These are phyloP conservation scores for Akanthomyces dipterigenus DNA, from an alignment of 2,329 filamentous ascomycete genomes.

Conservation along the genomic window DNA sequence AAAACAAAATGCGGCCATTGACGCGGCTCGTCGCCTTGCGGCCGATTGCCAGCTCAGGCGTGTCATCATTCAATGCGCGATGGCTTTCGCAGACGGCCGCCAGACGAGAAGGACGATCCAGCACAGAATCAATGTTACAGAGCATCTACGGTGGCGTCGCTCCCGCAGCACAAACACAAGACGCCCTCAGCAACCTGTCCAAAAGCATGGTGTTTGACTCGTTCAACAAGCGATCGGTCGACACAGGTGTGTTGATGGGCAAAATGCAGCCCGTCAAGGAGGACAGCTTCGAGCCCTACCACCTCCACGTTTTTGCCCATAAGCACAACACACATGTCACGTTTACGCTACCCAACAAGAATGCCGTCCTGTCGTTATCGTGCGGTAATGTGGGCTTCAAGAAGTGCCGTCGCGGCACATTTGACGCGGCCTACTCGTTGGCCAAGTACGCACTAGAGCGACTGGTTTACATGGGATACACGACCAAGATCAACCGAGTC, in stretches of 20 bases:
- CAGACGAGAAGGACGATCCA: slow-evolving; percentile 16
- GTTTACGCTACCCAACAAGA: slow-evolving; percentile 72
- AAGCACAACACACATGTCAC: slow-evolving; percentile 97
- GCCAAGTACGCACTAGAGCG: slow-evolving; percentile 75
- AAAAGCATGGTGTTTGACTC: slow-evolving; percentile 34
- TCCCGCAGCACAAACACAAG: slow-evolving; percentile 16
- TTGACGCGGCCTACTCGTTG: slow-evolving; percentile 90
- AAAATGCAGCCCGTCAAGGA: slow-evolving; percentile 23
- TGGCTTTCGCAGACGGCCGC: slow-evolving; percentile 34
- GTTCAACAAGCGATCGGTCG: slow-evolving; percentile 26
- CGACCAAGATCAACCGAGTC: slow-evolving; percentile 66
- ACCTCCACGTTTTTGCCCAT: slow-evolving; percentile 78
- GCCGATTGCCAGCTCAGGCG: background rate
- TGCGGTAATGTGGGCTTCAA: slow-evolving; percentile 88
- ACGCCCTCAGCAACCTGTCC: slow-evolving; percentile 28
- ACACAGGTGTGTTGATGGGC: slow-evolving; percentile 26
- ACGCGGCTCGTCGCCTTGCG: background rate
- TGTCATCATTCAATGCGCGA: slow-evolving; percentile 18
- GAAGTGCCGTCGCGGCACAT: slow-evolving; percentile 71
- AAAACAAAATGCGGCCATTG: slow-evolving; percentile 2
- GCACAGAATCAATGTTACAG: slow-evolving; percentile 25
- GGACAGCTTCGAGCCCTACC: slow-evolving; percentile 57
- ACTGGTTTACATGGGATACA: slow-evolving; percentile 74
- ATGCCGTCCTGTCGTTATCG: slow-evolving; percentile 72
- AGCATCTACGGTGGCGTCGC: slow-evolving; percentile 28